Percentiles rank a stretch among this genome's conserved stretches.
Conservation (phyloP, 192 early-diverging fungal species). For the Coemansia sp. region DNA sequence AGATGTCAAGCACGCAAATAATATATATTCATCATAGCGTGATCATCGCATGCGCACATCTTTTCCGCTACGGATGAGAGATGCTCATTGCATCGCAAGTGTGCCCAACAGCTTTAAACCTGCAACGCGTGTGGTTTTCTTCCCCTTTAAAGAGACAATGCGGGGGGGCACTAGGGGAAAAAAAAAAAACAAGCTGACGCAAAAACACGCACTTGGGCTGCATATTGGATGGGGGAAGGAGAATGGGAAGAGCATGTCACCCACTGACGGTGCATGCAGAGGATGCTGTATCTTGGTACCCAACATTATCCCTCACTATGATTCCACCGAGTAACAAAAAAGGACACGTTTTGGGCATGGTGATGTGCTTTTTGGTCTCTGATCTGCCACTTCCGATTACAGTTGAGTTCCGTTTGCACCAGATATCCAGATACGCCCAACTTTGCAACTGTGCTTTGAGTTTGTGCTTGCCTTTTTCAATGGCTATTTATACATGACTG, state of each 20-base stretch:
- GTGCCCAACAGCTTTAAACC: neutral
- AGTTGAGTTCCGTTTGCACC: neutral
- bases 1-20: neutral
- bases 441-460: neutral
- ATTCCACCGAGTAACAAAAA: slow-evolving; percentile 7
- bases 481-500: neutral
- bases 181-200: neutral
- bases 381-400: neutral
- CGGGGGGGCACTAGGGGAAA: neutral
- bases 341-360: neutral
- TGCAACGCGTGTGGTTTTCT: neutral
- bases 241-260: neutral
- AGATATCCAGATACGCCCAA: neutral
- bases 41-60: slow-evolving; percentile 3
- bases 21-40: neutral
- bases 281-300: neutral
- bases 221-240: neutral
- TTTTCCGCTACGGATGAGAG: neutral
- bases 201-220: neutral
- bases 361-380: neutral
- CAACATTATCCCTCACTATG: neutral
- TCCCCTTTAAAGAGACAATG: neutral
- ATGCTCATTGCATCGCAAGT: neutral
- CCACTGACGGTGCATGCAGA: neutral
- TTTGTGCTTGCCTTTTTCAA: neutral